phyloP scores from a whole-genome alignment of 1,139 yeast species.

The Blastobotrys serpentis region DNA sequence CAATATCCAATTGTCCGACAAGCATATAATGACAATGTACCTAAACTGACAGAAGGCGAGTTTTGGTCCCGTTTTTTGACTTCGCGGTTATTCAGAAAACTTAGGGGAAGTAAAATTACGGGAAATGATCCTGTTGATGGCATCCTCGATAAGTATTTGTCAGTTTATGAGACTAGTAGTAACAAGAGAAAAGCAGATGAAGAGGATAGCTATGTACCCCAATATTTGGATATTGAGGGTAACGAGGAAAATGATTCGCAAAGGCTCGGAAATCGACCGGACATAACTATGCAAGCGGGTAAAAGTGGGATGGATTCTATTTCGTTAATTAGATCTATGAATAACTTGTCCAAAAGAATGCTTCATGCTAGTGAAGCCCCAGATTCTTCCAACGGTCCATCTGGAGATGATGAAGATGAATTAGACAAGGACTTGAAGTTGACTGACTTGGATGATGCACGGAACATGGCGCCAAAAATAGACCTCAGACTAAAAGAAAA shows the following conservation, averaged over 20 bases:
- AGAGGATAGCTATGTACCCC: constrained; percentile 38
- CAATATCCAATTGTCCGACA: constrained; percentile 91
- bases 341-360: constrained; percentile 80
- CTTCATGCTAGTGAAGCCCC: constrained; percentile 54
- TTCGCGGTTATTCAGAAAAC: constrained; percentile 78
- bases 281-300: constrained; percentile 72
- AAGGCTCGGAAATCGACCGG: constrained; percentile 77
- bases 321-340: constrained; percentile 82
- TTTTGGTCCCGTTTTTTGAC: constrained; percentile 97
- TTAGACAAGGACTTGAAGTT: constrained; percentile 55
- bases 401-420: constrained; percentile 35
- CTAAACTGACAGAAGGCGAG: constrained; percentile 82
- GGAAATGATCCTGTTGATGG: constrained; percentile 79
- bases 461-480: constrained; percentile 50
- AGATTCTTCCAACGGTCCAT: too few species aligned
- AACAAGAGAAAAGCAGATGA: constrained; percentile 42
- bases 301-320: constrained; percentile 62
- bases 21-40: constrained; percentile 89
- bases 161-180: constrained; percentile 24
- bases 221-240: constrained; percentile 66
- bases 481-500: constrained; percentile 48
- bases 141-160: constrained; percentile 77
- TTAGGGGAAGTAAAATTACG: constrained; percentile 84
- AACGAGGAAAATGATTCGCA: constrained; percentile 81
- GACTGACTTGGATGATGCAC: constrained; percentile 57